A percentile compares a stretch with the other conserved stretches of the same genome.
Evolutionary conservation across 2,329 filamentous ascomycete species (phyloP).

Genomic region (Alternaria alternata): DNA sequence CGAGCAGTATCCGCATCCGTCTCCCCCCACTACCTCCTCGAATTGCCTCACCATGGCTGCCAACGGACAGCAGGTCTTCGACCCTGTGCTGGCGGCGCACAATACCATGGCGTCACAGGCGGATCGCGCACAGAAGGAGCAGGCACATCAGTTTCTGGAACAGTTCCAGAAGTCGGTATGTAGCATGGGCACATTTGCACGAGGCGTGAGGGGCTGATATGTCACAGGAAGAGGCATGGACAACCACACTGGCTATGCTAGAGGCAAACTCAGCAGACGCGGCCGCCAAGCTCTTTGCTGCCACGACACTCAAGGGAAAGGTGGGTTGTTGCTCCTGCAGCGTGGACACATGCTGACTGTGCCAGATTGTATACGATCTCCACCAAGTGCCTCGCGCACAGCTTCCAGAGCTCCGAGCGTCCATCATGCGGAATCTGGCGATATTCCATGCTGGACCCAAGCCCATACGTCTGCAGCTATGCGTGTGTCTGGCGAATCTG

Average conservation of each 20-base stretch:
- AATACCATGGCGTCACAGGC: conserved; percentile 88
- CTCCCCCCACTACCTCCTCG: conserved; percentile 23
- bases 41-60: conserved; percentile 67
- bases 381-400: conserved; percentile 82
- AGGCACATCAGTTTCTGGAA: conserved; percentile 90
- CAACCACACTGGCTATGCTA: conserved; percentile 83
- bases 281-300: conserved; percentile 92
- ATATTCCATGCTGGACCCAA: conserved; percentile 83
- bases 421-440: conserved; percentile 82
- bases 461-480: conserved; percentile 82
- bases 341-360: conserved; percentile 26
- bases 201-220: conserved; percentile 37
- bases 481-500: conserved; percentile 91
- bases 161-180: conserved; percentile 97
- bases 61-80: conserved; percentile 75
- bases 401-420: conserved; percentile 79
- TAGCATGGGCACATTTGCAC: conserved; percentile 33
- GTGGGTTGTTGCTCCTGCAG: conserved; percentile 60
- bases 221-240: conserved; percentile 85
- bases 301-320: conserved; percentile 97
- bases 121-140: conserved; percentile 82
- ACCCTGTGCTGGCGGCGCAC: conserved; percentile 86
- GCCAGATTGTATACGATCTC: conserved; percentile 94
- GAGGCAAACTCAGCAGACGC: conserved; percentile 77
- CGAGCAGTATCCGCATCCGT: conserved; percentile 34